Base-by-base conservation (phyloP, 768 basidiomycete species). In the Cystofilobasidium ferigula region DNA sequence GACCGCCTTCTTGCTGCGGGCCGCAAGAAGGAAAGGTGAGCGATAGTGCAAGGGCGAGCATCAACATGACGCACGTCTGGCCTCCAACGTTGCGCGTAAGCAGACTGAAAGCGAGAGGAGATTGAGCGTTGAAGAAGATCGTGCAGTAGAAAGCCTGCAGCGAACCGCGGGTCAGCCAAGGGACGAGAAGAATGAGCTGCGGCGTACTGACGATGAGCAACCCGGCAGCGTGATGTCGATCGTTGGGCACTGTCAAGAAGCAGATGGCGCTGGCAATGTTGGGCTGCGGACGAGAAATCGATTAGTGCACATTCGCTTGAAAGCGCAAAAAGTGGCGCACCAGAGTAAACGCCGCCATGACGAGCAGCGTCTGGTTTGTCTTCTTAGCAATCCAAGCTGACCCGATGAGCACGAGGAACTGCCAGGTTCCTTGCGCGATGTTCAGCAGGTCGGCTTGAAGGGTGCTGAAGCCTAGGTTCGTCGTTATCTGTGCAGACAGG, bases 401-500 rank as follows among this genome's bases (percentile, higher is more conserved):
- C 40, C 74, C 76, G 72, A 81, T 80, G 26, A 81, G 72, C 68
- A 80, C 79, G 5, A 71, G 6, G 77, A 81, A 80, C 68, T 80
- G 80, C 64, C 77, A 72, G 38, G 66, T 78, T 48, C 74, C 72
- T 65, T 71, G 73, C 20, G 70, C 71, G 34, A 72, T 69, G 0
- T 80, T 80, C n/a, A 82, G 74, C n/a, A 83, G 70, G 69, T 82
- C 81, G 14, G 81, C 81, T 70, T 82, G 81, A 22, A 81, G 71
- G 26, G 76, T 75, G 5, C 79, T 78, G 71, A 79, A 83, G 24
- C 82, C 82, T 10, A 64, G 47, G 30, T 51, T 57, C 10, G 24
- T 40, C 35, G 36, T 40, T 26, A 54, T 54, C n/a, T n/a, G n/a
- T n/a, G n/a, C n/a, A n/a, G n/a, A n/a, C n/a, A n/a, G n/a, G n/a